Conservation (phyloP, 2,329 filamentous ascomycete species). For the Colletotrichum sp. region DNA sequence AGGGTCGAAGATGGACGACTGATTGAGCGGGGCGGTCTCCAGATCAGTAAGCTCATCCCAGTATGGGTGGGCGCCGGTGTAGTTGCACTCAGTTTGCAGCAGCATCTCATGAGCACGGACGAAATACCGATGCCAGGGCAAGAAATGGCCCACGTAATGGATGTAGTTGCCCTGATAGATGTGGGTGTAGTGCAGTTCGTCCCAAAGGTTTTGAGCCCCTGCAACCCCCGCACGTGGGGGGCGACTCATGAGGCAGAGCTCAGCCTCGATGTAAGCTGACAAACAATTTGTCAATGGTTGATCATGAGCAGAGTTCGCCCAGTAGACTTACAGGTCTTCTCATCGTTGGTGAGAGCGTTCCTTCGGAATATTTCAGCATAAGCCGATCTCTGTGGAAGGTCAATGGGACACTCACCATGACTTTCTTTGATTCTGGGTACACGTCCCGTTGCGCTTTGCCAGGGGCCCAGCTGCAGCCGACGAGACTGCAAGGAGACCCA, state of each 20-base stretch:
- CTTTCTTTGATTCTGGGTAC: neutral
- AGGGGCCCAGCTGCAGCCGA: neutral
- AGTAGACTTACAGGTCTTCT: neutral
- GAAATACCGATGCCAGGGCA: neutral
- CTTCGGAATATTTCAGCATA: neutral
- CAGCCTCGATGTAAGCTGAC: neutral
- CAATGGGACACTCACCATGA: neutral
- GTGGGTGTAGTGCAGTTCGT: neutral
- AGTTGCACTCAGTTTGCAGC: neutral
- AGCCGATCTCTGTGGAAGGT: neutral
- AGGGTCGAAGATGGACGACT: neutral
- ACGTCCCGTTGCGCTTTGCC: neutral
- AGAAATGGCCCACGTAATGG: neutral
- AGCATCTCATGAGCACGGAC: neutral
- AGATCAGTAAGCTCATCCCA: neutral
- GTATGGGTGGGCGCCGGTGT: neutral
- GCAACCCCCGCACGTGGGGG: neutral
- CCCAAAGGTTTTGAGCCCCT: neutral
- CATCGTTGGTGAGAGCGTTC: neutral
- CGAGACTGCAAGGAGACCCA: fast-evolving
- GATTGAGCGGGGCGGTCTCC: neutral
- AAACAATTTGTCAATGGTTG: neutral
- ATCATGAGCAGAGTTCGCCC: neutral
- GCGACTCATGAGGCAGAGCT: neutral
- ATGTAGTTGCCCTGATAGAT: neutral